Percentiles rank a stretch among this genome's conserved stretches.
Conservation (phyloP, 2,329 filamentous ascomycete genomes). For the Aspergillus chevalieri region DNA sequence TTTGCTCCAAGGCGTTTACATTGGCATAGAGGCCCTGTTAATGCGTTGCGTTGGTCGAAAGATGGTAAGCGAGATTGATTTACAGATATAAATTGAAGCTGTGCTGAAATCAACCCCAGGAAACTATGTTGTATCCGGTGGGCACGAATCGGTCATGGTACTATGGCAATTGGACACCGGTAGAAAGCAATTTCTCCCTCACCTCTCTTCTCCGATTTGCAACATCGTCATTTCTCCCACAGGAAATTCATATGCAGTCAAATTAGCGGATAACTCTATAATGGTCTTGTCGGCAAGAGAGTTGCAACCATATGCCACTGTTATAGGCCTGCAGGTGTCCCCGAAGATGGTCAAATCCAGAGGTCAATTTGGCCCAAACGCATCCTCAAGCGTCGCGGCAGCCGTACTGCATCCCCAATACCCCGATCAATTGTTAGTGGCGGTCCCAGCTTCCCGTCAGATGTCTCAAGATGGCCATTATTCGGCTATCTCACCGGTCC, state of each 20-base stretch:
- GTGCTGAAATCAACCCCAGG: slow-evolving; percentile 43
- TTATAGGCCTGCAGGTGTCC: slow-evolving; percentile 68
- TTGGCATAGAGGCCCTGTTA: slow-evolving; percentile 84
- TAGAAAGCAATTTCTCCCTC: slow-evolving; percentile 76
- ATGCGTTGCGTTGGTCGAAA: slow-evolving; percentile 80
- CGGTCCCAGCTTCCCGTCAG: slow-evolving; percentile 54
- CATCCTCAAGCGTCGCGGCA: slow-evolving; percentile 38
- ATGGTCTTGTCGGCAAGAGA: slow-evolving; percentile 89
- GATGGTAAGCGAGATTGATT: slow-evolving; percentile 58
- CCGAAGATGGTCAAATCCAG: slow-evolving; percentile 48
- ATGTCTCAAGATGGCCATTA: slow-evolving; percentile 25
- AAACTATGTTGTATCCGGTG: slow-evolving; percentile 90
- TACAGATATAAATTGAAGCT: neutral
- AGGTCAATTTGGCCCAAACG: slow-evolving; percentile 27
- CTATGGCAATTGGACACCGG: slow-evolving; percentile 90
- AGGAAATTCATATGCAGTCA: slow-evolving; percentile 75
- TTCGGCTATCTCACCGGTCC: slow-evolving; percentile 48
- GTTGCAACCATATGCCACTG: slow-evolving; percentile 73
- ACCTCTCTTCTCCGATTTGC: slow-evolving; percentile 78
- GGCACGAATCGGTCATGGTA: slow-evolving; percentile 80
- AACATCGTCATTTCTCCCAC: slow-evolving; percentile 73
- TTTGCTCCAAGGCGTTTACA: slow-evolving; percentile 63
- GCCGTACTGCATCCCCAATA: slow-evolving; percentile 58
- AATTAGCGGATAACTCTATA: slow-evolving; percentile 84
- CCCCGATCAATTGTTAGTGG: slow-evolving; percentile 60